Conservation (phyloP, 2,329 filamentous ascomycete genomes). For the Colletotrichum shisoi region DNA sequence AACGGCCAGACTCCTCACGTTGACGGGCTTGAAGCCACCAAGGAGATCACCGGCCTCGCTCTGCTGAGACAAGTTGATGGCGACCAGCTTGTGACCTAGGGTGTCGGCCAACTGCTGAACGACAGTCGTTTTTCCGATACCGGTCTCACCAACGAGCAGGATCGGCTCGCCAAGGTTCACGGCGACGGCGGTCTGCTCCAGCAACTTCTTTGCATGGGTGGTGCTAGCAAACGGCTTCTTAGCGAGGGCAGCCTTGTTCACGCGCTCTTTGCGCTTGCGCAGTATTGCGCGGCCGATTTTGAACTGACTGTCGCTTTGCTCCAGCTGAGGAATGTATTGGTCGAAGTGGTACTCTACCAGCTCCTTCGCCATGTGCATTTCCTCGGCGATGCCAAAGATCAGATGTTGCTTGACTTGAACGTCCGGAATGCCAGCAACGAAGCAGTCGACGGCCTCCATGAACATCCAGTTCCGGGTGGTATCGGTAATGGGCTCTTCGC, state of each 20-base stretch:
- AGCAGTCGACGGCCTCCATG: conserved; percentile 91
- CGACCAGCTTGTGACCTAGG: conserved; percentile 84
- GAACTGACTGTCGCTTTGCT: conserved; percentile 66
- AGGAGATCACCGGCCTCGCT: conserved; percentile 96
- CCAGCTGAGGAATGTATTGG: conserved; percentile 74
- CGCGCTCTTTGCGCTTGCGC: conserved; percentile 62
- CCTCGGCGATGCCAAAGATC: conserved; percentile 77
- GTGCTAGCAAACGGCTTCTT: conserved; percentile 85
- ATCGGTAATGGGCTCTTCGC: conserved; percentile 76
- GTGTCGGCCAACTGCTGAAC: conserved; percentile 89
- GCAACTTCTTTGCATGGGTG: conserved; percentile 78
- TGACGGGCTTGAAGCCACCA: conserved; percentile 96
- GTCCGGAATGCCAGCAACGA: conserved; percentile 80
- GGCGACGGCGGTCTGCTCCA: conserved; percentile 88
- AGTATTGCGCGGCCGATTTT: conserved; percentile 72
- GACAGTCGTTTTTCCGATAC: conserved; percentile 96
- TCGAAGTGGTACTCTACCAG: conserved; percentile 79
- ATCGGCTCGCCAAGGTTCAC: conserved; percentile 87
- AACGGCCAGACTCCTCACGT: conserved; percentile 83
- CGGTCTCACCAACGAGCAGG: conserved; percentile 96
- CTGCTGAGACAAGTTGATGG: conserved; percentile 96
- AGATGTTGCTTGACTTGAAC: conserved; percentile 66
- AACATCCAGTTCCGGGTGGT: conserved; percentile 83
- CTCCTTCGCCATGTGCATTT: conserved; percentile 85
- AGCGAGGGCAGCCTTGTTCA: conserved; percentile 58